Conservation (phyloP, 495 filamentous ascomycete genomes). For the Aspergillus diversus region DNA sequence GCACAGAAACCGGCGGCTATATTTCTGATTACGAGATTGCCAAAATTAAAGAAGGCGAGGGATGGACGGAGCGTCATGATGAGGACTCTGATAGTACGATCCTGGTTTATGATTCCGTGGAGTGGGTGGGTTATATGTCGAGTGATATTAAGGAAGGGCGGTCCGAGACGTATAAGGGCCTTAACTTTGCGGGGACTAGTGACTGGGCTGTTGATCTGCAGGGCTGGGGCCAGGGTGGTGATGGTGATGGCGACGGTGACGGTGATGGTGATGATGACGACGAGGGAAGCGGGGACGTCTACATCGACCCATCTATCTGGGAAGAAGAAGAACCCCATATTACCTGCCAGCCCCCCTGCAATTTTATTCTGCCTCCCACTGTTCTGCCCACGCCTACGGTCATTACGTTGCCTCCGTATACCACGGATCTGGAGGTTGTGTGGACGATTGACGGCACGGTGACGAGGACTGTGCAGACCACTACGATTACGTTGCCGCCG, state of each 20-base stretch:
- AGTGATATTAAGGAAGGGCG: constrained; percentile 25
- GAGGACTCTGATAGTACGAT: constrained; percentile 33
- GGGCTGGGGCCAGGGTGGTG: neutral
- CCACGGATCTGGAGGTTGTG: constrained; percentile 8
- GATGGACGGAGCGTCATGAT: neutral
- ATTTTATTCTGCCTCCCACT: constrained; percentile 5
- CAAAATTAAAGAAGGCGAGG: neutral
- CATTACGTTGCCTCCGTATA: constrained; percentile 2
- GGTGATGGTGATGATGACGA: neutral
- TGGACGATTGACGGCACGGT: constrained; percentile 3
- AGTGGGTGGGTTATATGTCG: constrained; percentile 49
- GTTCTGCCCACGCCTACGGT: neutral
- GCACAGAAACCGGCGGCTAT: constrained; percentile 27
- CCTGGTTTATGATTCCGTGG: constrained; percentile 39
- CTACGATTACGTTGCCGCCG: neutral
- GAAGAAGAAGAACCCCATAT: neutral
- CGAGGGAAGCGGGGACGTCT: neutral
- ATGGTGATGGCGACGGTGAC: constrained; percentile 4
- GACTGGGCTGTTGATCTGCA: constrained; percentile 48
- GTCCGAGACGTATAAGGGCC: constrained; percentile 19
- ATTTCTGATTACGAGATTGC: constrained; percentile 25
- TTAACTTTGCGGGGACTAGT: constrained; percentile 34
- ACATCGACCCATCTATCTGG: constrained; percentile 3
- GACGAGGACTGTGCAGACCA: neutral
- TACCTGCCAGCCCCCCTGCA: constrained; percentile 6